A percentile compares a stretch with the other conserved stretches of the same genome.
Conservation (phyloP, 2,329 filamentous ascomycete species). For the Phialophora macrospora region DNA sequence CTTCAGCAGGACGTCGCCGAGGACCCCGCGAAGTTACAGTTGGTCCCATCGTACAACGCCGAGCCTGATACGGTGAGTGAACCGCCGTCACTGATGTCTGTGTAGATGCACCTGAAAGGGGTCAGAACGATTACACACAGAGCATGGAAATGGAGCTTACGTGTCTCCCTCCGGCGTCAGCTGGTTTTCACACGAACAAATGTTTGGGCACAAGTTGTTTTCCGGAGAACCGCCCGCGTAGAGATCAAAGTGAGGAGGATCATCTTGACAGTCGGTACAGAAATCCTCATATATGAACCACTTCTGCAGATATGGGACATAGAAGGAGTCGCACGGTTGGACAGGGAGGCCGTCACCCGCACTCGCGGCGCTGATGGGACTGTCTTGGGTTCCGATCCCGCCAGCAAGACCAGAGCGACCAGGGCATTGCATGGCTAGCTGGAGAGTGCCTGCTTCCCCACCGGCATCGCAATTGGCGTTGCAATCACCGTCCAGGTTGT, state of each 20-base stretch:
- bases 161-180: constrained; percentile 12
- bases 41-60: constrained; percentile 13
- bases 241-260: constrained; percentile 18
- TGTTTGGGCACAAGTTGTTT: constrained; percentile 16
- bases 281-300: constrained; percentile 18
- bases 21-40: constrained; percentile 11
- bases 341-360: constrained; percentile 12
- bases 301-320: constrained; percentile 17
- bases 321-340: constrained; percentile 12
- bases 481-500: constrained; percentile 17
- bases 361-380: constrained; percentile 19
- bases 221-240: constrained; percentile 11
- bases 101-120: constrained; percentile 12
- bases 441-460: constrained; percentile 6
- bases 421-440: constrained; percentile 9
- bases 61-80: constrained; percentile 10
- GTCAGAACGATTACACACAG: neutral
- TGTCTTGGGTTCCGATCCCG: constrained; percentile 7
- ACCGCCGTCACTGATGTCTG: constrained; percentile 13
- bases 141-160: neutral
- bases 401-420: constrained; percentile 14
- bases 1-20: constrained; percentile 15
- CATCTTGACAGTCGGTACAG: constrained; percentile 15
- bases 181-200: constrained; percentile 13
- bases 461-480: constrained; percentile 18